Conservation (phyloP, 257 asterid species). For the Sherardia arvensis region DNA sequence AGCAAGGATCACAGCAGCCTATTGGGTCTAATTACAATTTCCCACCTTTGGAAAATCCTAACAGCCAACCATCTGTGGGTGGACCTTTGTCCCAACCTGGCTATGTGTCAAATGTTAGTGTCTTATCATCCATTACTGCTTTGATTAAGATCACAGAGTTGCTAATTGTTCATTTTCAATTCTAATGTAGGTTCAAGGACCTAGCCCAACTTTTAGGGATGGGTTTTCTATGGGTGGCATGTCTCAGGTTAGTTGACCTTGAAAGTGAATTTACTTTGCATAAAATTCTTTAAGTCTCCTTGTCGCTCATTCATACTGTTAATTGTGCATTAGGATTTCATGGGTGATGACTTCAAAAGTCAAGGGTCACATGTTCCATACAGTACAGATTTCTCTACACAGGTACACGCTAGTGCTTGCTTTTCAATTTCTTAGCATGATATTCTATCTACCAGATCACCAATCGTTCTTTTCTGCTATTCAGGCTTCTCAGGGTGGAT, state of each 20-base stretch:
- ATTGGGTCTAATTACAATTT: constrained; percentile 71
- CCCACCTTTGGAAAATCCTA: constrained; percentile 73
- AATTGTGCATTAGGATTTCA: constrained; percentile 56
- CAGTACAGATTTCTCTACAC: constrained; percentile 76
- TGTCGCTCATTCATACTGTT: constrained; percentile 9
- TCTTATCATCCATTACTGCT: constrained; percentile 7
- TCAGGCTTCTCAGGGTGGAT: constrained; percentile 92
- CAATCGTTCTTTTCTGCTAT: constrained; percentile 6
- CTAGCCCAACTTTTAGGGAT: constrained; percentile 71
- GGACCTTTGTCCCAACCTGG: constrained; percentile 94
- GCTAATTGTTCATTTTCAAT: background rate
- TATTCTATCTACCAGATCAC: background rate
- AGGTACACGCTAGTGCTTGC: constrained; percentile 34
- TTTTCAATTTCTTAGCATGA: background rate
- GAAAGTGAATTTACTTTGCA: background rate
- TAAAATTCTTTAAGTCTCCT: background rate
- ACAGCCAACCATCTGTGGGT: constrained; percentile 75
- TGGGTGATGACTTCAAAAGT: constrained; percentile 92
- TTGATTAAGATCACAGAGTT: background rate
- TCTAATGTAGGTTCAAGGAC: constrained; percentile 39
- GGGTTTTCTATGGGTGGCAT: constrained; percentile 86
- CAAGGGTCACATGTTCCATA: constrained; percentile 97
- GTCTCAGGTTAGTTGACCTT: constrained; percentile 61
- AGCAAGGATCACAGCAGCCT: constrained; percentile 71
- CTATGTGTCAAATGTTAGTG: constrained; percentile 77